phyloP scores from a whole-genome alignment of 257 asterid genomes.

The Pogostemon cablin region DNA sequence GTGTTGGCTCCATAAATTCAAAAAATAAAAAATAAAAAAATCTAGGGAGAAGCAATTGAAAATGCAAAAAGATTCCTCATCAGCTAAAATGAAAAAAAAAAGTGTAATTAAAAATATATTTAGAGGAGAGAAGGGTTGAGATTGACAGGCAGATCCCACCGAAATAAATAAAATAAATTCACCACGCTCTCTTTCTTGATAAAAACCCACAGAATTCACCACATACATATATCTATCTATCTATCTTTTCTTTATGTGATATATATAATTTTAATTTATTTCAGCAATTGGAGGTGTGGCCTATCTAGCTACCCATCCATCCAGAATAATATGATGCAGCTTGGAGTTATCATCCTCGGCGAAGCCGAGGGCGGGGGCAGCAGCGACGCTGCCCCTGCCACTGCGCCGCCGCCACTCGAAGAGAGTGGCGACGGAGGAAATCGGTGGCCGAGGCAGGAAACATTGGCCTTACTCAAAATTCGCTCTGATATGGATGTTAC shows the following conservation, averaged over 20 bases:
- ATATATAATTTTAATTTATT: conserved; percentile 39
- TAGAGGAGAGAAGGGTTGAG: conserved; percentile 48
- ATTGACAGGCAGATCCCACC: conserved; percentile 98
- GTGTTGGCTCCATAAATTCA: not conserved
- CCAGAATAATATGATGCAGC: conserved; percentile 41
- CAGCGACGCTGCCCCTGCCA: conserved; percentile 49
- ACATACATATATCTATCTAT: conserved; percentile 16
- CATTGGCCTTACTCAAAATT: conserved; percentile 77
- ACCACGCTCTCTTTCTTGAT: conserved; percentile 78
- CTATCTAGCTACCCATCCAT: conserved; percentile 23
- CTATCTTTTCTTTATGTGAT: conserved; percentile 23
- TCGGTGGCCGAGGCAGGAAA: conserved; percentile 97
- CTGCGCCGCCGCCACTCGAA: conserved; percentile 39
- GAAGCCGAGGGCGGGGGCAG: conserved; percentile 62
- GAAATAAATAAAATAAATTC: conserved; percentile 79
- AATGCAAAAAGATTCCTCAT: conserved; percentile 53
- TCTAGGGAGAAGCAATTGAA: conserved; percentile 27
- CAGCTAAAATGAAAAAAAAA: conserved; percentile 40
- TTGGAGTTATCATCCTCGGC: conserved; percentile 42
- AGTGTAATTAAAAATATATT: conserved; percentile 26
- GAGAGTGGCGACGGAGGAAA: conserved; percentile 65
- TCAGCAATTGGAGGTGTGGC: conserved; percentile 28
- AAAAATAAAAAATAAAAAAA: conserved; percentile 18
- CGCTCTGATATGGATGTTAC: conserved; percentile 86
- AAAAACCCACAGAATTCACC: conserved; percentile 86